These are phyloP conservation scores for Chimonanthus salicifolius DNA, from an alignment of 164 flowering plant species.

Conservation along the genomic window DNA sequence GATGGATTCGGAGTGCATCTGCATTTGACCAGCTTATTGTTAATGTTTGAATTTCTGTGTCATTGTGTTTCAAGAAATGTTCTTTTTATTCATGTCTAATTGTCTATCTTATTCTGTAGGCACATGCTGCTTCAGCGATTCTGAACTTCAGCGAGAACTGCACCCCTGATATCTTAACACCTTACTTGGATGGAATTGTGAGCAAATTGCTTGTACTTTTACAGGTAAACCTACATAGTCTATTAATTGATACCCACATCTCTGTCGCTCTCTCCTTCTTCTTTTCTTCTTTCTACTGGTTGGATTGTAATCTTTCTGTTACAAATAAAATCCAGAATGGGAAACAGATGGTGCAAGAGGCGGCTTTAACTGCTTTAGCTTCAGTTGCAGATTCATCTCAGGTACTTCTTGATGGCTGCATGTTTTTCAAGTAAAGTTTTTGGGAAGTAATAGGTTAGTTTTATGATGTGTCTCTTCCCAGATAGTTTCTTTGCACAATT, in stretches of 20 bases:
- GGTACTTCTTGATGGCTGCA: conserved; percentile 32
- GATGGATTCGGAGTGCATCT: not conserved
- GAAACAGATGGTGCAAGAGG: conserved; percentile 99
- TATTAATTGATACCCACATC: not conserved
- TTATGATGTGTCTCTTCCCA: no score
- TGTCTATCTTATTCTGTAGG: conserved; percentile 37
- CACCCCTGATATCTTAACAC: conserved; percentile 87
- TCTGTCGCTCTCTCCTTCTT: not conserved
- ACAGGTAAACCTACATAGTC: conserved; percentile 45
- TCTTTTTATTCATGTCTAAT: not conserved
- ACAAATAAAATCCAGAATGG: conserved; percentile 56
- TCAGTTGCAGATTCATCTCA: conserved; percentile 99
- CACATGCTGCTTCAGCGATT: conserved; percentile 99
- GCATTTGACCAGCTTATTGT: not conserved
- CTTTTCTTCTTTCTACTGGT: not conserved
- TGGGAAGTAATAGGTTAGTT: no score
- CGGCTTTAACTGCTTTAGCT: conserved; percentile 98
- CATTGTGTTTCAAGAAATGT: not conserved
- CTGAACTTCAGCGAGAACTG: conserved; percentile 99
- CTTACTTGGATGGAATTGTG: conserved; percentile 90
- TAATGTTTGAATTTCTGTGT: no score
- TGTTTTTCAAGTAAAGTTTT: not conserved
- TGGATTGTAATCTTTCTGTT: not conserved
- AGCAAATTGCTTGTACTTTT: conserved; percentile 88
- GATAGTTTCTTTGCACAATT: no score